These are phyloP conservation scores for Collybia sordida DNA, from an alignment of 768 basidiomycete species.

Conservation along the genomic window DNA sequence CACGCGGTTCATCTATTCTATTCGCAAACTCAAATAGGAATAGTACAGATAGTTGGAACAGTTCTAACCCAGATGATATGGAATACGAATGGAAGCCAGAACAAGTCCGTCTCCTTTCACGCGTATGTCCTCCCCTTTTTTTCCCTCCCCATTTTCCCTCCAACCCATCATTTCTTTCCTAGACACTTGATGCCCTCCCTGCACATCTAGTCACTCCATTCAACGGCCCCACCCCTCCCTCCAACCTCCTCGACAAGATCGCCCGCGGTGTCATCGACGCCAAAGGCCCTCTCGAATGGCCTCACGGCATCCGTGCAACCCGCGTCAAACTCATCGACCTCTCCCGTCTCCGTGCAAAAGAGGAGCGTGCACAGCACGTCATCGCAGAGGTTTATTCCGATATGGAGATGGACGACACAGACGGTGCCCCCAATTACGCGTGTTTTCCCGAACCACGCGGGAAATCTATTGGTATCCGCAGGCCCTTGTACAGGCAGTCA, in stretches of 20 bases:
- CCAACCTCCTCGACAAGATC: constrained; percentile 85
- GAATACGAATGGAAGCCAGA: constrained; percentile 77
- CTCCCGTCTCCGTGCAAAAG: constrained; percentile 64
- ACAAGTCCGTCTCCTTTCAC: constrained; percentile 62
- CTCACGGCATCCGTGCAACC: constrained; percentile 78
- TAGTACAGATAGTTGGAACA: constrained; percentile 85
- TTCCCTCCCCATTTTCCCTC: constrained; percentile 8
- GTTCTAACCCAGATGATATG: constrained; percentile 68
- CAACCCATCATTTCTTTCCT: too few species aligned
- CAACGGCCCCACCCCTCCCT: constrained; percentile 79
- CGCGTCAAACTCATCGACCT: constrained; percentile 82
- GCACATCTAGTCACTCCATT: constrained; percentile 85
- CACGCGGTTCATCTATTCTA: constrained; percentile 51
- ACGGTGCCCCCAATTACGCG: constrained; percentile 24
- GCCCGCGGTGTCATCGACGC: constrained; percentile 74
- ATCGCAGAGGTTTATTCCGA: constrained; percentile 47
- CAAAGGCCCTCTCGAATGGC: constrained; percentile 79
- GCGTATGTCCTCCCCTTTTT: constrained; percentile 45
- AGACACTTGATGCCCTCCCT: constrained; percentile 85
- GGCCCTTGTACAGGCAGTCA: constrained; percentile 75
- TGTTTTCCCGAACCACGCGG: constrained; percentile 25
- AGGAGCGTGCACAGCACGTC: constrained; percentile 34
- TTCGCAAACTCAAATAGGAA: constrained; percentile 56
- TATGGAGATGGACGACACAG: constrained; percentile 39
- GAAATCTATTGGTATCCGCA: constrained; percentile 31